Evolutionary conservation across 441 rosid species (phyloP).

Genomic region (Francoa sonchifolia): DNA sequence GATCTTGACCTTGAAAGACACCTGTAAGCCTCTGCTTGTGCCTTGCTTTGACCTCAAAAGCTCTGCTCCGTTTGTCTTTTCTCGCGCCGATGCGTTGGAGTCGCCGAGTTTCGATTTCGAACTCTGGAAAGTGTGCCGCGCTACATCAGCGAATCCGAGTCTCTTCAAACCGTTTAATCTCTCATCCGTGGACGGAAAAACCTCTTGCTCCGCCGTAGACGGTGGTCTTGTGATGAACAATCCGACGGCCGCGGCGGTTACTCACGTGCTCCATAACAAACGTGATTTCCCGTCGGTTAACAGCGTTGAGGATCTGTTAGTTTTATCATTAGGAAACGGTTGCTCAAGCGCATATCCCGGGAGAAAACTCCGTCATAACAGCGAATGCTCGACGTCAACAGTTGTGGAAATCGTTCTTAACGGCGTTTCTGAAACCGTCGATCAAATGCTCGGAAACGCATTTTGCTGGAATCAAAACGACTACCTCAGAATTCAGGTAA

Average conservation of each 20-base stretch:
- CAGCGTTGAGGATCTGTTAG: constrained; percentile 77
- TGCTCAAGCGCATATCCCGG: constrained; percentile 18
- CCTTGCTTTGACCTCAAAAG: constrained; percentile 88
- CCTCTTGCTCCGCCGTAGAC: constrained; percentile 63
- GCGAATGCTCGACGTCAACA: constrained; percentile 81
- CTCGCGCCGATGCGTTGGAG: constrained; percentile 85
- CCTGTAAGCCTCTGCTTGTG: constrained; percentile 83
- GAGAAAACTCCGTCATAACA: constrained; percentile 25
- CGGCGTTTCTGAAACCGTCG: constrained; percentile 17
- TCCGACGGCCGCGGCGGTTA: constrained; percentile 77
- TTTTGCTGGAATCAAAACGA: constrained; percentile 16
- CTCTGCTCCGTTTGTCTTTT: constrained; percentile 90
- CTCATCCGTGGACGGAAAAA: constrained; percentile 68
- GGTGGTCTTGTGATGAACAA: constrained; percentile 96
- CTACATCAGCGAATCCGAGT: constrained; percentile 77
- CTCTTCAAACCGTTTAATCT: constrained; percentile 58
- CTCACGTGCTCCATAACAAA: constrained; percentile 92
- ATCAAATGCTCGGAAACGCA: constrained; percentile 18
- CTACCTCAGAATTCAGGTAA: constrained; percentile 19
- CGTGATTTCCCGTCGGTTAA: constrained; percentile 72
- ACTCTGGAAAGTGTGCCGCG: constrained; percentile 81
- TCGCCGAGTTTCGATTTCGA: constrained; percentile 82
- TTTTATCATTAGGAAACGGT: constrained; percentile 77
- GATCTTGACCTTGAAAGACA: constrained; percentile 62
- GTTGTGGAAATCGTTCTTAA: constrained; percentile 14